Percentiles rank a stretch among this genome's conserved stretches.
Evolutionary conservation across 2,329 filamentous ascomycete species (phyloP).

Genomic region (Apiospora marii): DNA sequence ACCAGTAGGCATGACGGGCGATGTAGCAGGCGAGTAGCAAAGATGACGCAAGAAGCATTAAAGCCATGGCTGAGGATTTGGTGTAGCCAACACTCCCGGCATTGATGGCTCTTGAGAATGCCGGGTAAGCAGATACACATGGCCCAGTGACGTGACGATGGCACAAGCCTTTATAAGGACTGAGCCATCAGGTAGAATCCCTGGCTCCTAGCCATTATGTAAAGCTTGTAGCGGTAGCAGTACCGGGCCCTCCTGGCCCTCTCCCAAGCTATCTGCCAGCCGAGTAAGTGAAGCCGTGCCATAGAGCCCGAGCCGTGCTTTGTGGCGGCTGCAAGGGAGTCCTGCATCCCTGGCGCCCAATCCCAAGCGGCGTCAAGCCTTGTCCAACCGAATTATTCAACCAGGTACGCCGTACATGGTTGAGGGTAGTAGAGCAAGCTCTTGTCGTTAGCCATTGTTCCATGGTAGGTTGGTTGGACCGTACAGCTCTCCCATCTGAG

Average conservation of each 20-base stretch:
- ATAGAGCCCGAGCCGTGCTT: background rate
- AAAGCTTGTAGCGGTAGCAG: background rate
- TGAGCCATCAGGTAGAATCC: background rate
- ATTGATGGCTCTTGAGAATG: background rate
- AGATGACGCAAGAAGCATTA: background rate
- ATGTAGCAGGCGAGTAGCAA: background rate
- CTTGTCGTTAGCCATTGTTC: background rate
- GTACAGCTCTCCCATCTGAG: background rate
- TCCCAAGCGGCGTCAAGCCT: background rate
- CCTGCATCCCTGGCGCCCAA: background rate
- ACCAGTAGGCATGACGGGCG: background rate
- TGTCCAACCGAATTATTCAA: background rate
- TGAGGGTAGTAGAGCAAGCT: background rate
- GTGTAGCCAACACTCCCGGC: background rate
- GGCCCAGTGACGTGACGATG: no score
- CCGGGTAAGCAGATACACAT: background rate
- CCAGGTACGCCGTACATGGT: background rate
- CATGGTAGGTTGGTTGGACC: background rate
- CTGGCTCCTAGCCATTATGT: background rate
- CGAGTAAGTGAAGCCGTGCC: background rate
- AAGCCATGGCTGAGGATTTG: background rate
- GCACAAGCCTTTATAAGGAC: background rate
- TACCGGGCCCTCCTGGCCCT: background rate
- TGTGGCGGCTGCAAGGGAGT: constrained; percentile 14
- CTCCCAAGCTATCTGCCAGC: background rate